Base-by-base conservation (phyloP, 2,329 filamentous ascomycete species). In the Nakataea oryzae region DNA sequence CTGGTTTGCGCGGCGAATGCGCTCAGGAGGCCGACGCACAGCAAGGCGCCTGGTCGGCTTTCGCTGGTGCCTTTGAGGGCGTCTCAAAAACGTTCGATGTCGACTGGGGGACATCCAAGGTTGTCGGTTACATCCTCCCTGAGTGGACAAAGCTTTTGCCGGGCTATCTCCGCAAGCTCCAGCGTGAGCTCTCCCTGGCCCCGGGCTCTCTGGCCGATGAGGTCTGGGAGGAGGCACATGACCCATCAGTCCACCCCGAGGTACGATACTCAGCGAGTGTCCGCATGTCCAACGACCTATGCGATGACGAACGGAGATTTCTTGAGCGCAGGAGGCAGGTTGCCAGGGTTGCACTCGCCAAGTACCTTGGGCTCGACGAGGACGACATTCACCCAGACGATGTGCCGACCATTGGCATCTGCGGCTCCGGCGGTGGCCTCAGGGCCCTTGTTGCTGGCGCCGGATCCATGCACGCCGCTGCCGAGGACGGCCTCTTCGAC, bases 321-420 rank as follows among this genome's bases (percentile, higher is more conserved):
- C 76, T 91, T 9, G 74, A 78, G 29, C 87, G 87, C 60, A 83
- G 95, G 62, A 88, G 85, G 70, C 79, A 79, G 63, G 82, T 89
- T 59, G 88, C 89, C 0, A 84, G 82, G 4, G 84, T 83, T 62
- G 92, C 91, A 7, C 77, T 99, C 60, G 91, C 93, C 2, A 86
- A 80, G 60, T 99, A 97, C 70, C 83, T 99, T 0, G 86, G 83
- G 32, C 78, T 99, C 7, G 78, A 88, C 0, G 91, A 93, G 71
- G 79, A 84, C 17, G 89, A 93, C 3, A 86, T 99, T n/a, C 86
- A 97, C 69, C 90, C 91, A 0, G 91, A 96, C 58, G 95, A 99
- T 75, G 87, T 97, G 8, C 95, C 95, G 0, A 86, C 87, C 3
- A 97, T 99, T 71, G 93, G 93, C 54, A 88, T 97, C 78, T 96